These are phyloP conservation scores for Linum lewisii DNA, from an alignment of 345 rosid genomes.

Conservation along the genomic window DNA sequence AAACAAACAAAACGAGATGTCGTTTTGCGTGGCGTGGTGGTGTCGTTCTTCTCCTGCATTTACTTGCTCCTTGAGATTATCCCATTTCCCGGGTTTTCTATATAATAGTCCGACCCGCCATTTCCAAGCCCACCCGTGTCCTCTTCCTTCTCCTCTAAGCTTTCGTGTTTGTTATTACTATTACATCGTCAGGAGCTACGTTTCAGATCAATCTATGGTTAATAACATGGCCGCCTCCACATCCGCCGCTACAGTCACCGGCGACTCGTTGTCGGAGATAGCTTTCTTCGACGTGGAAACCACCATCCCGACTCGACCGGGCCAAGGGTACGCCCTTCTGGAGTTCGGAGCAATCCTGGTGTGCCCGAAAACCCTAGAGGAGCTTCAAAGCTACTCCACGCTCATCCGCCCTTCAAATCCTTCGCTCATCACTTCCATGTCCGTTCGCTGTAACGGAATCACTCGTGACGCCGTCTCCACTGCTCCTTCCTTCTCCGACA, in stretches of 20 bases:
- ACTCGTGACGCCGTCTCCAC: conserved; percentile 35
- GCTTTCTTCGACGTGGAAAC: conserved; percentile 91
- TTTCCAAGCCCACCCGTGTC: no score
- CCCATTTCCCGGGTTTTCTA: no score
- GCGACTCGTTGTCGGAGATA: conserved; percentile 50
- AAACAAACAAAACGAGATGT: no score
- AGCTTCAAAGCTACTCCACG: conserved; percentile 62
- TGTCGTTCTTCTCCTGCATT: not conserved
- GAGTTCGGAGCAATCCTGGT: conserved; percentile 91
- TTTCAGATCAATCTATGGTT: no score
- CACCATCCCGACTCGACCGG: conserved; percentile 48
- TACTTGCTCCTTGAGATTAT: not conserved
- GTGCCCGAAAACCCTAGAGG: conserved; percentile 64
- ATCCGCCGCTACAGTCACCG: not conserved
- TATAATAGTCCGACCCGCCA: no score
- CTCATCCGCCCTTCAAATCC: conserved; percentile 62
- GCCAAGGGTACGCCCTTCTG: conserved; percentile 52
- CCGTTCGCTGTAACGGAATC: conserved; percentile 69
- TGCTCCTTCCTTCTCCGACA: conserved; percentile 56
- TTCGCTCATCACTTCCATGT: conserved; percentile 41
- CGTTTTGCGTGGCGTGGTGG: not conserved
- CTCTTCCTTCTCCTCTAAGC: no score
- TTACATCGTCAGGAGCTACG: no score
- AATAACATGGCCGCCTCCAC: not conserved
- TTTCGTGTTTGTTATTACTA: no score